Conservation (phyloP, 75 land plant species). For the Sequoia sempervirens region DNA sequence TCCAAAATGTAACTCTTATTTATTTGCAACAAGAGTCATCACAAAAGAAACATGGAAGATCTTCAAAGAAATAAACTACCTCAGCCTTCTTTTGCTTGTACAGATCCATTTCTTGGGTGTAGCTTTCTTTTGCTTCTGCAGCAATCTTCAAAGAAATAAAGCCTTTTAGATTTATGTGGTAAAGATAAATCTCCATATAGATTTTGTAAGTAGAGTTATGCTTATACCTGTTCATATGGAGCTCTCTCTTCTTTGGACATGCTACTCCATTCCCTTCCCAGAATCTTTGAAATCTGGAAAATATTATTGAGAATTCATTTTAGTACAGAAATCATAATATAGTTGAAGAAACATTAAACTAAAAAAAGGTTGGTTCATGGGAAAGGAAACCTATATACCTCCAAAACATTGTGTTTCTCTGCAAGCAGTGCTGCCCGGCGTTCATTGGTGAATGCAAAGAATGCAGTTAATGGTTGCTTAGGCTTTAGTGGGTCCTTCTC, state of each 20-base stretch:
- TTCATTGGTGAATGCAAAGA: constrained; percentile 60
- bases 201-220: neutral
- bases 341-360: neutral
- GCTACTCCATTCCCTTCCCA: constrained; percentile 84
- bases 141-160: constrained; percentile 33
- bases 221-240: constrained; percentile 69
- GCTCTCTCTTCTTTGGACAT: constrained; percentile 52
- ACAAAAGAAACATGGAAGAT: neutral
- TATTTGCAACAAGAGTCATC: too few relatives aligned
- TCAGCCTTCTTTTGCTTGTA: constrained; percentile 76
- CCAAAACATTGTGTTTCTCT: constrained; percentile 48
- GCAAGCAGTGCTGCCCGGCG: constrained; percentile 57
- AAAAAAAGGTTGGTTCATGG: neutral
- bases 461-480: constrained; percentile 69
- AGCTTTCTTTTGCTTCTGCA: constrained; percentile 62
- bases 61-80: constrained; percentile 14
- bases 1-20: too few relatives aligned
- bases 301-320: neutral
- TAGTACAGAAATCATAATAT: neutral
- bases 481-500: constrained; percentile 88
- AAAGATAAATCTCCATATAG: neutral
- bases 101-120: constrained; percentile 59
- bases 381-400: constrained; percentile 27
- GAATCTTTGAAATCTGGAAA: constrained; percentile 56
- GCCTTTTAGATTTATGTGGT: constrained; percentile 1